These are phyloP conservation scores for Trametes coccinea DNA, from an alignment of 768 basidiomycete species.

Conservation along the genomic window DNA sequence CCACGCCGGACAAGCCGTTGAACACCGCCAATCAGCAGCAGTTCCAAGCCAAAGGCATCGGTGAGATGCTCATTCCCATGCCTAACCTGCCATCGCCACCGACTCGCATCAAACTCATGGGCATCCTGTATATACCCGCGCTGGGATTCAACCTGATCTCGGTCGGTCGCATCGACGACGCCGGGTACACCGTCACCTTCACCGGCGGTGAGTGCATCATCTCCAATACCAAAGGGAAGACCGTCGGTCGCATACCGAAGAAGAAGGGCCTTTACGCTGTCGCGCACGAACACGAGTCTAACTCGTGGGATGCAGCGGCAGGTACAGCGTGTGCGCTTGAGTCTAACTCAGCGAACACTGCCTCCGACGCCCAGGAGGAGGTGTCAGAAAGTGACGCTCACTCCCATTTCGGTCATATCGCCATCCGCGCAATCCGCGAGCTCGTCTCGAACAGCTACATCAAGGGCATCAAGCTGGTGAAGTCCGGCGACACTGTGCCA, in stretches of 20 bases:
- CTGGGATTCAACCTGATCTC: too few relatives aligned
- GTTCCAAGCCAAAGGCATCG: slow-evolving; percentile 27
- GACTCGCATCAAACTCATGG: slow-evolving; percentile 3
- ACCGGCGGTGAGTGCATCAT: slow-evolving; percentile 21
- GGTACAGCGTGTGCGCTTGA: too few relatives aligned
- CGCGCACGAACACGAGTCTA: too few relatives aligned
- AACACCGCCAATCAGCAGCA: neutral
- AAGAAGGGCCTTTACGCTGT: too few relatives aligned
- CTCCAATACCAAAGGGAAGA: neutral
- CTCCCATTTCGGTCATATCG: slow-evolving; percentile 37
- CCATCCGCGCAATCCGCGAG: slow-evolving; percentile 23
- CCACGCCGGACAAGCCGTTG: slow-evolving; percentile 18
- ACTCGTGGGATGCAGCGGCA: too few relatives aligned
- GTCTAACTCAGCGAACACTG: too few relatives aligned
- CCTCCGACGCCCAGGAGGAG: neutral
- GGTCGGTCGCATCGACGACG: slow-evolving; percentile 18
- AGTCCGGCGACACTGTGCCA: neutral
- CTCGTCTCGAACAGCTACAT: slow-evolving; percentile 34
- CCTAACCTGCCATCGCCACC: slow-evolving; percentile 22
- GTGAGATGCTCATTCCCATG: slow-evolving; percentile 24
- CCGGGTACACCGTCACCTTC: slow-evolving; percentile 17
- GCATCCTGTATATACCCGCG: too few relatives aligned
- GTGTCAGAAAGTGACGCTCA: slow-evolving; percentile 32
- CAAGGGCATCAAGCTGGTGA: slow-evolving; percentile 31
- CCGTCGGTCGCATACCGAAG: too few relatives aligned